These are phyloP conservation scores for Syzygium oleosum DNA, from an alignment of 345 rosid genomes.

Conservation along the genomic window DNA sequence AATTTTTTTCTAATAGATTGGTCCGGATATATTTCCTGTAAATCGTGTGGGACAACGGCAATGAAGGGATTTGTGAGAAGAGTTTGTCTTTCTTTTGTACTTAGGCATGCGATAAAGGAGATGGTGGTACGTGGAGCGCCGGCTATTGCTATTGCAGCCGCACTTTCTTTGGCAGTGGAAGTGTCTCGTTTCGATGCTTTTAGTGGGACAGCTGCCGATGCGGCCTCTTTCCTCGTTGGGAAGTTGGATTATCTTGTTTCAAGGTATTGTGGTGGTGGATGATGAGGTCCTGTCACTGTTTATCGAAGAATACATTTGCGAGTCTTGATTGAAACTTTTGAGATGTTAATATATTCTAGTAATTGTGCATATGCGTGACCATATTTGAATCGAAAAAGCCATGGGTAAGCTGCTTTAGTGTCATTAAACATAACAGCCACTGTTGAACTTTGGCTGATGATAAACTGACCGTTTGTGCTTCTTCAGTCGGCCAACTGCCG, in stretches of 20 bases:
- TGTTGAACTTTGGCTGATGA: not conserved
- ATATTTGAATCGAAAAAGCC: not conserved
- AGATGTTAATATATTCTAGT: not conserved
- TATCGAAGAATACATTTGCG: not conserved
- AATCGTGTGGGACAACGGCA: not conserved
- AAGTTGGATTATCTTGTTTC: constrained; percentile 78
- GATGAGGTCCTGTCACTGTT: not conserved
- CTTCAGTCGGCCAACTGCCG: constrained; percentile 83
- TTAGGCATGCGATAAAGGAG: constrained; percentile 77
- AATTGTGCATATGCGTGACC: not conserved
- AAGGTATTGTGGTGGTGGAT: constrained; percentile 28
- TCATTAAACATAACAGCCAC: not conserved
- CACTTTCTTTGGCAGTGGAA: constrained; percentile 88
- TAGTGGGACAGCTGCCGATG: constrained; percentile 44
- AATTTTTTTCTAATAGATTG: not conserved
- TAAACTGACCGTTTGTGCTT: not conserved
- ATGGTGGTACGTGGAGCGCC: constrained; percentile 99
- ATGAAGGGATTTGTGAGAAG: not conserved
- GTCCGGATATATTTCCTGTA: not conserved
- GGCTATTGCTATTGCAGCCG: constrained; percentile 93
- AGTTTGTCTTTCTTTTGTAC: not conserved
- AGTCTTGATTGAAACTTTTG: not conserved
- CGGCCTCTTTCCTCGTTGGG: constrained; percentile 36
- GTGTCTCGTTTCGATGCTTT: constrained; percentile 48
- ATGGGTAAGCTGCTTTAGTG: not conserved